Evolutionary conservation across 2,329 filamentous ascomycete genomes (phyloP).

Genomic region (Aspergillus chevalieri): DNA sequence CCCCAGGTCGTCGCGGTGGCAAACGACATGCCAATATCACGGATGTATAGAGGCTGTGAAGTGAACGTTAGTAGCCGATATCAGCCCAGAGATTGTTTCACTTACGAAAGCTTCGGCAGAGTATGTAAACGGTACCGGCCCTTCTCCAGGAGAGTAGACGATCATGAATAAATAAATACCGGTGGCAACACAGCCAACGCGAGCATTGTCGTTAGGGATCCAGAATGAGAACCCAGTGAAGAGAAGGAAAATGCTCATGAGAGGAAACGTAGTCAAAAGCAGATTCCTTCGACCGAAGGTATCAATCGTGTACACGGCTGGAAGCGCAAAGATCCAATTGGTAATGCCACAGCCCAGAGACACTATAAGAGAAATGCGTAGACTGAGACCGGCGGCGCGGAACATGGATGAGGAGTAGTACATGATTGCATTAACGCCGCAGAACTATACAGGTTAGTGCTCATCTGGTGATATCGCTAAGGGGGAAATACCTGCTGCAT

Average conservation of each 20-base stretch:
- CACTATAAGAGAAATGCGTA: conserved; percentile 50
- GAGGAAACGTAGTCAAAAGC: conserved; percentile 57
- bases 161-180: conserved; percentile 46
- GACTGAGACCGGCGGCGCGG: conserved; percentile 47
- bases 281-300: conserved; percentile 59
- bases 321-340: conserved; percentile 60
- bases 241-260: conserved; percentile 39
- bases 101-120: conserved; percentile 54
- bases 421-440: conserved; percentile 52
- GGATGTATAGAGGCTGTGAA: conserved; percentile 49
- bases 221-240: conserved; percentile 49
- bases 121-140: conserved; percentile 59
- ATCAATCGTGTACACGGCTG: conserved; percentile 61
- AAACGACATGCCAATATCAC: conserved; percentile 57
- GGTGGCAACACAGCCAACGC: conserved; percentile 38
- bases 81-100: too few relatives aligned
- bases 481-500: conserved; percentile 48
- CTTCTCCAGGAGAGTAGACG: conserved; percentile 52
- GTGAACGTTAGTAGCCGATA: too few relatives aligned
- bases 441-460: conserved; percentile 26
- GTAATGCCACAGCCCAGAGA: conserved; percentile 61
- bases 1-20: conserved; percentile 52
- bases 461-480: conserved; percentile 4
- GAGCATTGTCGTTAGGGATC: conserved; percentile 22
- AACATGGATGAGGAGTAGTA: conserved; percentile 61